Conservation (phyloP, 1,284 basidiomycete genomes). For the Ganoderma leucocontextum region DNA sequence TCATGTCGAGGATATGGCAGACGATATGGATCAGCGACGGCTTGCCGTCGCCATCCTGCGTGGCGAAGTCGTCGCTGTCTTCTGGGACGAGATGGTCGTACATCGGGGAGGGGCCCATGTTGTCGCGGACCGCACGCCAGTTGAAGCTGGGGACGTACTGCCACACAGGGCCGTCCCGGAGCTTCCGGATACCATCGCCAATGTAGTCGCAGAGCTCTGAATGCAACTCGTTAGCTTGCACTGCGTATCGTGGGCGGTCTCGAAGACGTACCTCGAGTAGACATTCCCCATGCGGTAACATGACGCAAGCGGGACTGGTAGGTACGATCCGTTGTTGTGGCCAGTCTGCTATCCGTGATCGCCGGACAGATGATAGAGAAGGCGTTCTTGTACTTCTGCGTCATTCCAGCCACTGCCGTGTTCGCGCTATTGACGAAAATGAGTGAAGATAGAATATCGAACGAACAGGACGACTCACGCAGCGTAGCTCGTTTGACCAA, state of each 20-base stretch:
- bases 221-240: conserved; percentile 32
- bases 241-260: conserved; percentile 2
- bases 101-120: conserved; percentile 37
- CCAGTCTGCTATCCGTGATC: conserved; percentile 41
- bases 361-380: conserved; percentile 47
- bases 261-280: conserved; percentile 38
- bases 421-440: conserved; percentile 43
- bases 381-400: conserved; percentile 43
- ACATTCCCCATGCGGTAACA: conserved; percentile 41
- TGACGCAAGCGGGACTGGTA: conserved; percentile 35
- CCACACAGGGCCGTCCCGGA: conserved; percentile 32
- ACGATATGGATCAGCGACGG: conserved; percentile 26
- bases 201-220: conserved; percentile 45
- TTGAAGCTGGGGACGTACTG: conserved; percentile 45
- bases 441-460: not conserved
- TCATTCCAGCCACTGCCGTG: conserved; percentile 43
- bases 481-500: conserved; percentile 51
- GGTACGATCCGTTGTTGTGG: conserved; percentile 18
- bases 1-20: conserved; percentile 40
- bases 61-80: not conserved
- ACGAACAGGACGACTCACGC: conserved; percentile 36
- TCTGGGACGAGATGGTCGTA: conserved; percentile 37
- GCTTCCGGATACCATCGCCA: conserved; percentile 40
- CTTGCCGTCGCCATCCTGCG: not conserved
- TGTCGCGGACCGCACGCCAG: conserved; percentile 38